Evolutionary conservation across 495 filamentous ascomycete species (phyloP).

Genomic region (Thermochaetoides thermophila): DNA sequence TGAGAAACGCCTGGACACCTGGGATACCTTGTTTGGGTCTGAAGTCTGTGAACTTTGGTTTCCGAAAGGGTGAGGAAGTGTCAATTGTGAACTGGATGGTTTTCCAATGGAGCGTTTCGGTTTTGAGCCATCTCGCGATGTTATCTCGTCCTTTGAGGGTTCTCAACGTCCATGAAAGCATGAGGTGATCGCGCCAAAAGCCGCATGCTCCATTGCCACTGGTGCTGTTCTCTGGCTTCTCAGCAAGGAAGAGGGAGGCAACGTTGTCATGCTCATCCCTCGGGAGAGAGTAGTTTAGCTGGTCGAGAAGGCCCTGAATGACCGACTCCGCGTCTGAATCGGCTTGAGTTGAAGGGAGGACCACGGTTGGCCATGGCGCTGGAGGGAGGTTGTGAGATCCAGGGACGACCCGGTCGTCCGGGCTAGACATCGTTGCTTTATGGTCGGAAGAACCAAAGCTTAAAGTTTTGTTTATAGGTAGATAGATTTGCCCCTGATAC

Average conservation of each 20-base stretch:
- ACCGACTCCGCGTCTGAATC: slow-evolving; percentile 31
- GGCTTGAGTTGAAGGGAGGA: slow-evolving; percentile 8
- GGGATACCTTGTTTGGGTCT: slow-evolving; percentile 30
- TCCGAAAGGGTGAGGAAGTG: slow-evolving; percentile 23
- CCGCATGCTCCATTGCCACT: slow-evolving; percentile 17
- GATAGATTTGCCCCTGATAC: too few species aligned
- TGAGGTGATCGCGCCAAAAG: slow-evolving; percentile 52
- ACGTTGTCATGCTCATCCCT: slow-evolving; percentile 19
- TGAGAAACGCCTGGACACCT: slow-evolving; percentile 39
- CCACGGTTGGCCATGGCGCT: slow-evolving; percentile 25
- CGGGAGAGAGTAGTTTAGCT: slow-evolving; percentile 35
- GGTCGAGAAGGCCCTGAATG: slow-evolving; percentile 26
- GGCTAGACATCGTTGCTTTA: too few species aligned
- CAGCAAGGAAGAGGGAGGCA: slow-evolving; percentile 32
- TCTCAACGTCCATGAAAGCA: slow-evolving; percentile 43
- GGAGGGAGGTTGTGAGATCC: slow-evolving; percentile 41
- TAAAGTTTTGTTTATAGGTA: too few species aligned
- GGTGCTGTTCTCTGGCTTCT: slow-evolving; percentile 5
- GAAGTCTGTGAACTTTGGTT: slow-evolving; percentile 32
- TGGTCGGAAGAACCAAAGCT: too few species aligned
- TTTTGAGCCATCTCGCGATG: slow-evolving; percentile 35
- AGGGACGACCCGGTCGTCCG: slow-evolving; percentile 38
- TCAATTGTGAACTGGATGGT: slow-evolving; percentile 33
- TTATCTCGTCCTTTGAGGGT: slow-evolving; percentile 40
- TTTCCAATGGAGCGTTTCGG: slow-evolving; percentile 10